These are phyloP conservation scores for Tuber calosporum DNA, from an alignment of 495 filamentous ascomycete species.

Conservation along the genomic window DNA sequence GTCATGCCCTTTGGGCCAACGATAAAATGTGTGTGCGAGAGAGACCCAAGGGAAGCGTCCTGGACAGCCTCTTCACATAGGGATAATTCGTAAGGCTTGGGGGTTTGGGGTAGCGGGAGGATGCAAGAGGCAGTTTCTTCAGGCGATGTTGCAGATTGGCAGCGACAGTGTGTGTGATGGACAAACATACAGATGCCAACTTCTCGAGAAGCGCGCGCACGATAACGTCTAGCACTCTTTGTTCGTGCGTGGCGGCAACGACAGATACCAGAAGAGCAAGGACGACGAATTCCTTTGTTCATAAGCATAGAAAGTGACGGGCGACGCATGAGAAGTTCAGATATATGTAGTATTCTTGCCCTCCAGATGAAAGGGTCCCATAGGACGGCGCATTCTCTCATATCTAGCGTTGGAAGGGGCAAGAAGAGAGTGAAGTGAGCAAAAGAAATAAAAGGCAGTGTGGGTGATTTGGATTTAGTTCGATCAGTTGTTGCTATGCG, in stretches of 20 bases:
- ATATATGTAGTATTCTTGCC: neutral
- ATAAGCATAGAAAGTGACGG: conserved; percentile 8
- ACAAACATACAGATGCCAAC: conserved; percentile 29
- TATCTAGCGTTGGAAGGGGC: neutral
- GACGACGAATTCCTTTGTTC: conserved; percentile 33
- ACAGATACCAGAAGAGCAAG: conserved; percentile 22
- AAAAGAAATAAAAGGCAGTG: neutral
- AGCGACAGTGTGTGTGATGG: conserved; percentile 19
- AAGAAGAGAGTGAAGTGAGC: neutral
- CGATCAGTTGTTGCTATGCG: neutral
- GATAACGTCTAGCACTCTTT: conserved; percentile 29
- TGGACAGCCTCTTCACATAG: neutral
- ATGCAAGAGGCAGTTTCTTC: conserved; percentile 25
- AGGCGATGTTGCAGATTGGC: conserved; percentile 24
- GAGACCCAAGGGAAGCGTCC: neutral
- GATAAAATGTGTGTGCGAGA: neutral
- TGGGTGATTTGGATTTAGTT: neutral
- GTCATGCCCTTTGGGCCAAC: neutral
- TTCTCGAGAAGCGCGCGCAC: conserved; percentile 17
- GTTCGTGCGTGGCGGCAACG: conserved; percentile 25
- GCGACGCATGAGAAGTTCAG: neutral
- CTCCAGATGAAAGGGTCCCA: neutral
- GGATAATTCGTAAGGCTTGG: neutral
- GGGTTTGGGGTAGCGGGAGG: conserved; percentile 23
- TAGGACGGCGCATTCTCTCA: neutral